Evolutionary conservation across 2,329 filamentous ascomycete species (phyloP), one percentile per base, ranked within the genome.

Genomic region (Cercospora beticola): DNA sequence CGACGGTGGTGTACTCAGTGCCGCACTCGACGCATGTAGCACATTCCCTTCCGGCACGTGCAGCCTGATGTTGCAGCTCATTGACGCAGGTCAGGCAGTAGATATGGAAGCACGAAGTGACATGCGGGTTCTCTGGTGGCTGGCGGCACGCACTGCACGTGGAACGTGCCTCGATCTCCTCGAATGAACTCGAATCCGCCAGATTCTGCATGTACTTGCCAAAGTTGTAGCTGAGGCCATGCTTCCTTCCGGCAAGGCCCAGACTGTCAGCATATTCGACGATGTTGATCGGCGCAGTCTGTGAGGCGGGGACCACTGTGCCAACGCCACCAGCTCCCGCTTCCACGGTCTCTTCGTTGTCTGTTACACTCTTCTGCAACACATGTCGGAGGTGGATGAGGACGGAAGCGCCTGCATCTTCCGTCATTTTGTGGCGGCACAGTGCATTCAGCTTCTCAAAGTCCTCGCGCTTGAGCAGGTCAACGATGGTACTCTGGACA

Each of bases 101-200:
- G 5, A 88, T 75, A 68, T 90, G 87, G 16, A 80, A 78, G 73
- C 88, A 90, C 4, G 81, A 77, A 0, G 86, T 86, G 31, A 86
- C 77, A 9, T 80, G 76, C 0, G 84, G 79, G 0, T 81, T 70
- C 0, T 76, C 71, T 0, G 84, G 84, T 0, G 75, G 60, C 23
- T 74, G 71, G 2, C 74, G 70, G 76, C 87, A 89, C 0, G 73
- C 69, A 2, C 74, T 71, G 73, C 87, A 88, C 2, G 74, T 70
- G 0, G 73, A 77, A 4, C 81, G 71, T 4, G 74, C 67, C 4
- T 71, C 72, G 4, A 81, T 74, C 30, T 82, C 79, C 7, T 80
- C 71, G 79, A 79, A 80, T 43, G 78, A 72, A 49, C 78, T 70
- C 68, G 77, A 74, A 10, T 62, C 71, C 33, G 73, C 74, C 68